Evolutionary conservation across 78 protist species (phyloP).

Genomic region (Dictyostelium firmibasis): DNA sequence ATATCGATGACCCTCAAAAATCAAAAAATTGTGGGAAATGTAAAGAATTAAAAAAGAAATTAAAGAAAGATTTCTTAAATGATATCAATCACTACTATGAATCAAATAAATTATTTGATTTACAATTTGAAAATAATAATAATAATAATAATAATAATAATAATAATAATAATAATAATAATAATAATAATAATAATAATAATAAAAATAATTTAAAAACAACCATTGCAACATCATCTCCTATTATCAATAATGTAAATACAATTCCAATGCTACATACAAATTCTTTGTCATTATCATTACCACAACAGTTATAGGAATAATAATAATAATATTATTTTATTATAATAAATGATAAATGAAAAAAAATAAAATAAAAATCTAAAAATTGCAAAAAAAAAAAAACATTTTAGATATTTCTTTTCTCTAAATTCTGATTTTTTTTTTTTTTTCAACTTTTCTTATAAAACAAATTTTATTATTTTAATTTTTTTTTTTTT

Average conservation of each 20-base stretch:
- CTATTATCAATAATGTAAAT: too few relatives aligned
- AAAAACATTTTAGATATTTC: neutral
- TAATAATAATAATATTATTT: neutral
- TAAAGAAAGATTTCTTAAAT: neutral
- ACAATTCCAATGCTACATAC: neutral
- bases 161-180: neutral
- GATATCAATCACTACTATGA: neutral
- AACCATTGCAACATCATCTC: too few relatives aligned
- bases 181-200: neutral
- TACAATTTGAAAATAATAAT: neutral
- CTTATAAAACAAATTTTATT: neutral
- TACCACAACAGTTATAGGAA: neutral
- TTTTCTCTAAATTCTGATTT: neutral
- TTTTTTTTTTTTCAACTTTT: neutral
- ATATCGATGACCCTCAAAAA: neutral
- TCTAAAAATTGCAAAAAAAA: too few relatives aligned
- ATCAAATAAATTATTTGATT: neutral
- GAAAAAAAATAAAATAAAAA: neutral
- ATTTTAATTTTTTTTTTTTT: neutral
- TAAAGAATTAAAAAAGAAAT: neutral
- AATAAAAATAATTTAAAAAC: too few relatives aligned
- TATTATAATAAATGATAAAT: neutral
- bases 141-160: neutral
- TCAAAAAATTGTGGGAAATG: neutral
- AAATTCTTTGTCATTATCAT: neutral